A percentile compares a stretch with the other conserved stretches of the same genome.
These are phyloP conservation scores for Kodamaea sp. DNA, from an alignment of 1,139 yeast genomes.

Conservation along the genomic window DNA sequence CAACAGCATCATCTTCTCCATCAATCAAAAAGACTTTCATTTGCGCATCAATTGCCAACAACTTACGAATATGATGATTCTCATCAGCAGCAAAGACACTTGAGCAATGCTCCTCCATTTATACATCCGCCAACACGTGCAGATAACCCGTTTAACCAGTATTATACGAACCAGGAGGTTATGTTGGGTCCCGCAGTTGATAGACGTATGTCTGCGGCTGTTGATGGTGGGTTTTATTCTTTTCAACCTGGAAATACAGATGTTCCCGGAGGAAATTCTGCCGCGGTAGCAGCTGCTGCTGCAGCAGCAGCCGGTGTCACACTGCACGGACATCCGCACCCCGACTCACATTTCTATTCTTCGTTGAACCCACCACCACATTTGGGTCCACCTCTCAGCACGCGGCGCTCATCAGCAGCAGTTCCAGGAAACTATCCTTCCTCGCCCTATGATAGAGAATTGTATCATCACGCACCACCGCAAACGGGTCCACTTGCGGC, in stretches of 20 bases:
- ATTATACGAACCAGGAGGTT: conserved; percentile 42
- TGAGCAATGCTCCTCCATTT: conserved; percentile 24
- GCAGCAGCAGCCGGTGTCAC: conserved; percentile 1
- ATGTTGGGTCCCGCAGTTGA: conserved; percentile 26
- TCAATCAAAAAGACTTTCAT: conserved; percentile 42
- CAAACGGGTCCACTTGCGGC: background rate
- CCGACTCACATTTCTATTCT: conserved; percentile 8
- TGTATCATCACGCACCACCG: conserved; percentile 11
- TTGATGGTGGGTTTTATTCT: conserved; percentile 18
- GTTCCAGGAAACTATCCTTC: conserved; percentile 4
- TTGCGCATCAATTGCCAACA: conserved; percentile 47
- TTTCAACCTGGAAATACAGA: too few relatives aligned
- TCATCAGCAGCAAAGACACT: conserved; percentile 15
- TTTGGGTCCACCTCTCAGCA: conserved; percentile 8
- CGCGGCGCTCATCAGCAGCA: conserved; percentile 13
- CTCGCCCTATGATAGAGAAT: conserved; percentile 7
- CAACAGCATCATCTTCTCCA: conserved; percentile 19
- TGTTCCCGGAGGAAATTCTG: too few relatives aligned
- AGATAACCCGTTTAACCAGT: conserved; percentile 46
- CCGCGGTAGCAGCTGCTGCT: conserved; percentile 3
- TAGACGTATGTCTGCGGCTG: conserved; percentile 45
- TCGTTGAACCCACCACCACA: conserved; percentile 6
- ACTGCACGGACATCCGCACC: conserved; percentile 4
- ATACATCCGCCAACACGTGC: conserved; percentile 47
- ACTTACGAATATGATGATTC: conserved; percentile 44